Percentiles rank a stretch among this genome's conserved stretches.
Evolutionary conservation across 2,329 filamentous ascomycete genomes (phyloP).

Genomic region (Hypocreales sp.): DNA sequence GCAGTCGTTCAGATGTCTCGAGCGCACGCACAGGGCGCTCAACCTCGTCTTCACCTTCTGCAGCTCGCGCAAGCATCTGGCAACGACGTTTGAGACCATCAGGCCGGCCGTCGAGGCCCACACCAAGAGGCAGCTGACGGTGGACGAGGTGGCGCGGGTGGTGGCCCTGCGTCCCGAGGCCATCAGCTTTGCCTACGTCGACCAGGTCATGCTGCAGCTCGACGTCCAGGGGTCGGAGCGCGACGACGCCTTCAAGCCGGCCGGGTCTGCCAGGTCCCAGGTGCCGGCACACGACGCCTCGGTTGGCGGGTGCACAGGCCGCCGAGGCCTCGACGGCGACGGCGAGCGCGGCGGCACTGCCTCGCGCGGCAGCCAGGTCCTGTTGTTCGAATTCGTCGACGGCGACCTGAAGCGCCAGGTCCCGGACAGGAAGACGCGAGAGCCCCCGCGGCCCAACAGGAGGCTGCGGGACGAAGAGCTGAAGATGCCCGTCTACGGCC

Average conservation of each 20-base stretch:
- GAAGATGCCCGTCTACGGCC: constrained; percentile 84
- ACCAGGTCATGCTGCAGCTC: constrained; percentile 69
- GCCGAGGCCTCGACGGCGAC: constrained; percentile 23
- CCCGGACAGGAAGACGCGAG: constrained; percentile 53
- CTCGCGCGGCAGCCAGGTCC: constrained; percentile 42
- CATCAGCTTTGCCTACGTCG: constrained; percentile 74
- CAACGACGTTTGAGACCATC: constrained; percentile 83
- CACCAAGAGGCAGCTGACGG: constrained; percentile 50
- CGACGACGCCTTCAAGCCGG: constrained; percentile 45
- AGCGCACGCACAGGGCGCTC: constrained; percentile 66
- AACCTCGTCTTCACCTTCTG: constrained; percentile 94
- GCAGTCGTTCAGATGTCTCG: constrained; percentile 52
- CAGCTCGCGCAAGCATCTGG: constrained; percentile 79
- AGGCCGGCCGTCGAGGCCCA: constrained; percentile 73
- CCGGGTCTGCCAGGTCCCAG: constrained; percentile 29
- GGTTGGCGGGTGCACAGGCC: constrained; percentile 41
- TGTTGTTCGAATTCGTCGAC: constrained; percentile 87
- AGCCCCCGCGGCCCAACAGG: constrained; percentile 50
- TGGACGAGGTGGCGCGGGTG: constrained; percentile 73
- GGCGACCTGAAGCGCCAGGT: constrained; percentile 78
- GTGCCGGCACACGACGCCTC: constrained; percentile 37
- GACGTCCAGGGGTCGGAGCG: constrained; percentile 55
- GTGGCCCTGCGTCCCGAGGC: constrained; percentile 62
- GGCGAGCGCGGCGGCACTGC: too few species aligned
- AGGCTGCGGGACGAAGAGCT: constrained; percentile 63